A percentile compares a stretch with the other conserved stretches of the same genome.
Evolutionary conservation across 1,284 basidiomycete genomes (phyloP).

Genomic region (Omphalotus olearius): DNA sequence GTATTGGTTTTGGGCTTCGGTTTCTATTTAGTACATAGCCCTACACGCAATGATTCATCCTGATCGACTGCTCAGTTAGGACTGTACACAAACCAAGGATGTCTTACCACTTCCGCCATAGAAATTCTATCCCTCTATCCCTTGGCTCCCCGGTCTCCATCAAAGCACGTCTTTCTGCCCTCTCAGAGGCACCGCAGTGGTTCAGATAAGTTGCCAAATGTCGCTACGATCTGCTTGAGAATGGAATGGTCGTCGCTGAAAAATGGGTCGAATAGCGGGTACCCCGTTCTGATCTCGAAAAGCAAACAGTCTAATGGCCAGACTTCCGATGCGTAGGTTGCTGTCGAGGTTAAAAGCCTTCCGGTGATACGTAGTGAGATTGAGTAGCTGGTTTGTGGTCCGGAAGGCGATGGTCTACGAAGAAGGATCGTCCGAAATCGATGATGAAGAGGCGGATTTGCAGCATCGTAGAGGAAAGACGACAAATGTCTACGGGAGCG

Average conservation of each 20-base stretch:
- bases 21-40: too few relatives aligned
- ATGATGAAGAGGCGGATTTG: too few relatives aligned
- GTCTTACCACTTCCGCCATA: slow-evolving; percentile 28
- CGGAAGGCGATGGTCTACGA: slow-evolving; percentile 24
- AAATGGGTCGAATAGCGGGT: slow-evolving; percentile 30
- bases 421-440: too few relatives aligned
- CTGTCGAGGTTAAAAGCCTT: too few relatives aligned
- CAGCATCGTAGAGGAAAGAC: slow-evolving; percentile 2
- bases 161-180: slow-evolving; percentile 25
- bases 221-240: slow-evolving; percentile 28
- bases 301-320: slow-evolving; percentile 19
- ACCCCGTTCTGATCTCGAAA: slow-evolving; percentile 27
- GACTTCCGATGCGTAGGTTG: neutral
- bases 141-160: slow-evolving; percentile 28
- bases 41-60: too few relatives aligned
- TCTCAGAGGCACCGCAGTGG: slow-evolving; percentile 32
- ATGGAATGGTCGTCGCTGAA: slow-evolving; percentile 23
- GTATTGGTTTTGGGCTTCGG: too few relatives aligned
- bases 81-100: slow-evolving; percentile 30
- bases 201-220: slow-evolving; percentile 30
- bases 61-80: too few relatives aligned
- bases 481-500: slow-evolving; percentile 21
- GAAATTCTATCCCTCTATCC: slow-evolving; percentile 28
- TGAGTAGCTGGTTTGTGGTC: slow-evolving; percentile 33
- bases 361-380: slow-evolving; percentile 29